Base-by-base conservation (phyloP, 1,139 yeast species). In the Wickerhamomyces sp. region DNA sequence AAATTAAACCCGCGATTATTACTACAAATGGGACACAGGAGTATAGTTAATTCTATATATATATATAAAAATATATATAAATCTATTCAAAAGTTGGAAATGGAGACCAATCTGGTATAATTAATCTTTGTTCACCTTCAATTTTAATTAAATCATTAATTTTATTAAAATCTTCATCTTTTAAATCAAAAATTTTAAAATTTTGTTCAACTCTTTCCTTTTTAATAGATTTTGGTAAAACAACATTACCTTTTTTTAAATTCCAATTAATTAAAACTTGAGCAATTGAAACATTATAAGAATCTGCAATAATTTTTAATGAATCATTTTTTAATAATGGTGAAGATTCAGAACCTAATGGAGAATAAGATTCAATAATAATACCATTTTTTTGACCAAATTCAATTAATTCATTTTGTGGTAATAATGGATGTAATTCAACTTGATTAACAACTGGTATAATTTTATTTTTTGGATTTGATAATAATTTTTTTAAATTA, bases 361-460 rank as follows among this genome's bases (percentile, higher is more conserved):
- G 95, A 34, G 90, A 82, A 65, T 84, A 88, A 36, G 93, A 91
- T 63, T 86, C 87, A 45, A 82, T 62, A 27, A 75, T 61, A 52
- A 88, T 84, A 27, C 73, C 75, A 52, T 85, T 69, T 27, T 69
- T 60, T 50, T 74, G 68, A 61, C 79, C 72, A 62, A 64, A 84
- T 35, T 75, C 76, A 46, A 78, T 63, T 50, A 87, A 70, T 51
- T 84, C 84, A 37, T 65, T 70, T 63, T 86, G 94, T 39, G 91
- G 90, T 46, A 86, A 72, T 56, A 75, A 75, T 47, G 93, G 94
- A 62, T 87, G 95, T 46, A 79, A 64, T 66, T 85, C 94, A 47
- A 84, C 75, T 66, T 87, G 95, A 65, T 84, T 80, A 43, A 71
- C 81, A 34, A 80, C 90, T 29, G 95, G 96, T 14, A 71, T 71